These are phyloP conservation scores for Hirsutella minnesotensis DNA, from an alignment of 2,329 filamentous ascomycete genomes.

Conservation along the genomic window DNA sequence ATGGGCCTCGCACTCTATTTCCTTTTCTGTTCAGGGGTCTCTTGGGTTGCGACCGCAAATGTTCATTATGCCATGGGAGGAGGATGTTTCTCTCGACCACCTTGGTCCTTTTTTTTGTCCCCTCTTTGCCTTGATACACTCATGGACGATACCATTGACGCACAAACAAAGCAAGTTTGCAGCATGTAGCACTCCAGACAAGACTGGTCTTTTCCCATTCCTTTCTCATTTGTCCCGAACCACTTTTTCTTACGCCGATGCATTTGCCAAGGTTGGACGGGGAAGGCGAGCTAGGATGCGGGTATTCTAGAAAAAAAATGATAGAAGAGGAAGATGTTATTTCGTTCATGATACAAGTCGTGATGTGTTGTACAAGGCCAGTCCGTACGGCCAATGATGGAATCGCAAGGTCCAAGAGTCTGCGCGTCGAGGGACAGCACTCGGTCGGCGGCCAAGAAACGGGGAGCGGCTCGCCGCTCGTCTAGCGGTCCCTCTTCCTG, in stretches of 20 bases:
- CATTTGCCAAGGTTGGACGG: background rate
- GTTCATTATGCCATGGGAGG: background rate
- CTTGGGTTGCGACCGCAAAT: background rate
- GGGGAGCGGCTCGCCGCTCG: no score
- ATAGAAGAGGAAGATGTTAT: background rate
- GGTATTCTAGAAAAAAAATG: background rate
- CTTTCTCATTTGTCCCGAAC: background rate
- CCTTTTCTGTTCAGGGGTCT: no score
- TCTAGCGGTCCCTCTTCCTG: constrained; percentile 16
- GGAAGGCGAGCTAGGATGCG: background rate
- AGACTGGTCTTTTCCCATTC: constrained; percentile 9
- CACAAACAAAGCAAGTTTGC: constrained; percentile 21
- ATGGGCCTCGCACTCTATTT: no score
- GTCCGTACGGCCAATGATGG: background rate
- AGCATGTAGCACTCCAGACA: constrained; percentile 8
- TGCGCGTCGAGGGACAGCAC: no score
- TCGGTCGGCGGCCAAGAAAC: no score
- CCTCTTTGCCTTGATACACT: constrained; percentile 16
- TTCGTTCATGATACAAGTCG: constrained; percentile 7
- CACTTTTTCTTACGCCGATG: background rate
- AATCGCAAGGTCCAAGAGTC: no score
- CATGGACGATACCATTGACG: constrained; percentile 31
- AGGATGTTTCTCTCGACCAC: background rate
- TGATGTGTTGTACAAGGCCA: background rate
- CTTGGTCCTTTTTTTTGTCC: background rate